Evolutionary conservation across 2,329 filamentous ascomycete genomes (phyloP).

Genomic region (Xylariaceae sp.): DNA sequence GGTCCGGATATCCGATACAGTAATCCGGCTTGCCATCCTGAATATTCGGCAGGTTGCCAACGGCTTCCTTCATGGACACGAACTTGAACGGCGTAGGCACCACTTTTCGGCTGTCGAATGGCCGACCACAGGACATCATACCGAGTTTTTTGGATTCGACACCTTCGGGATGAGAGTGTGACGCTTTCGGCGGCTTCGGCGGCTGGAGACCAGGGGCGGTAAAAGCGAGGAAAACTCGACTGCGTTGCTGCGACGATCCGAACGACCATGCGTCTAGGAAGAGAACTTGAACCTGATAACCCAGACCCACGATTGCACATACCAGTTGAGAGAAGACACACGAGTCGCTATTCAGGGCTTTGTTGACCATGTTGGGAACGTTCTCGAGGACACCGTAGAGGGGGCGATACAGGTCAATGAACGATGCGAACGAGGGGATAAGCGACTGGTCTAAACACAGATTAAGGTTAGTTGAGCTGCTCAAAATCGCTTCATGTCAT

Average conservation of each 20-base stretch:
- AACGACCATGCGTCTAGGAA: constrained; percentile 64
- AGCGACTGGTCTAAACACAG: constrained; percentile 56
- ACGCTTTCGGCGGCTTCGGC: constrained; percentile 51
- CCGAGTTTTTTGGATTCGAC: constrained; percentile 44
- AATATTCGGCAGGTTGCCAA: constrained; percentile 56
- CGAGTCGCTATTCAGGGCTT: constrained; percentile 41
- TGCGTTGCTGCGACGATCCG: constrained; percentile 61
- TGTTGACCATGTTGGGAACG: constrained; percentile 59
- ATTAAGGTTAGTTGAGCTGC: not conserved
- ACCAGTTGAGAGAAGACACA: constrained; percentile 71
- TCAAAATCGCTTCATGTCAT: not conserved
- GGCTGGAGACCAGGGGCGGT: constrained; percentile 60
- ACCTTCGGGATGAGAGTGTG: constrained; percentile 54
- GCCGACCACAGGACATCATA: constrained; percentile 51
- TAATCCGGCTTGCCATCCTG: constrained; percentile 55
- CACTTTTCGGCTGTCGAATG: constrained; percentile 50
- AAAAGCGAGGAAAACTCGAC: constrained; percentile 65
- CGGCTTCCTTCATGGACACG: constrained; percentile 49
- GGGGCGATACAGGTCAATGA: constrained; percentile 68
- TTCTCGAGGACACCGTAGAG: constrained; percentile 76
- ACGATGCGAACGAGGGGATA: constrained; percentile 69
- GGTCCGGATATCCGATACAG: constrained; percentile 64
- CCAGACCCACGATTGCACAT: constrained; percentile 66
- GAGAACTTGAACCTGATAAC: constrained; percentile 68
- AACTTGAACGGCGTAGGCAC: constrained; percentile 55